A percentile compares a stretch with the other conserved stretches of the same genome.
Conservation (phyloP, 306 rosid genomes). For the Pyrus pyrifolia region DNA sequence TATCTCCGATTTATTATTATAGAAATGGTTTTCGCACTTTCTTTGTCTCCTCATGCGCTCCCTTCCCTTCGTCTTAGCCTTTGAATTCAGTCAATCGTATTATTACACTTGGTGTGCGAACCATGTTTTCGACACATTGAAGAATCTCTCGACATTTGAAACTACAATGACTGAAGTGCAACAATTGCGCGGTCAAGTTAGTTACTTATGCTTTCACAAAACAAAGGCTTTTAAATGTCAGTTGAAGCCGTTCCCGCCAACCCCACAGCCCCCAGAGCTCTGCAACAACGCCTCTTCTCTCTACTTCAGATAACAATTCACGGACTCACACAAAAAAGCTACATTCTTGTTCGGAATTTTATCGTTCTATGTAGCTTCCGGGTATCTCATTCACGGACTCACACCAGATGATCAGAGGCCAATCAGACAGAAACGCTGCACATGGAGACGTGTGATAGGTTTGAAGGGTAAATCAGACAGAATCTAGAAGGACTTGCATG, state of each 20-base stretch:
- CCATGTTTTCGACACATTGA: too few relatives aligned
- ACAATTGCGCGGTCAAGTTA: background rate
- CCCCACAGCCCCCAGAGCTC: constrained; percentile 12
- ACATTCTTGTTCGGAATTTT: constrained; percentile 43
- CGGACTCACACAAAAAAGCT: constrained; percentile 47
- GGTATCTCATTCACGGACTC: constrained; percentile 10
- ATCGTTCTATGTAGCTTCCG: constrained; percentile 38
- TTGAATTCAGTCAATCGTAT: too few relatives aligned
- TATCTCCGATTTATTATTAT: too few relatives aligned
- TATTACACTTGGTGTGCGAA: too few relatives aligned
- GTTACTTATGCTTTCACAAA: background rate
- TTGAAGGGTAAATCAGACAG: too few relatives aligned
- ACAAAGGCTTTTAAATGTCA: constrained; percentile 8
- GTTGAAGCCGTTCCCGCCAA: constrained; percentile 30
- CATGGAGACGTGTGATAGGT: too few relatives aligned
- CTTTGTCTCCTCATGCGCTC: too few relatives aligned
- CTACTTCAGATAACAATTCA: constrained; percentile 39
- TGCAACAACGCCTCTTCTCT: constrained; percentile 39
- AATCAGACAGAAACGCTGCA: constrained; percentile 14
- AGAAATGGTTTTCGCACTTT: too few relatives aligned
- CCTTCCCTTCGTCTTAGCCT: too few relatives aligned
- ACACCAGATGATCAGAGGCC: constrained; percentile 47
- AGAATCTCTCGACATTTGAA: too few relatives aligned
- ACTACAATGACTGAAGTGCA: too few relatives aligned
- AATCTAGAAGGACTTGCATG: too few relatives aligned